Base-by-base conservation (phyloP, 805 yeast genomes). In the Saccharomycopsis amapae region DNA sequence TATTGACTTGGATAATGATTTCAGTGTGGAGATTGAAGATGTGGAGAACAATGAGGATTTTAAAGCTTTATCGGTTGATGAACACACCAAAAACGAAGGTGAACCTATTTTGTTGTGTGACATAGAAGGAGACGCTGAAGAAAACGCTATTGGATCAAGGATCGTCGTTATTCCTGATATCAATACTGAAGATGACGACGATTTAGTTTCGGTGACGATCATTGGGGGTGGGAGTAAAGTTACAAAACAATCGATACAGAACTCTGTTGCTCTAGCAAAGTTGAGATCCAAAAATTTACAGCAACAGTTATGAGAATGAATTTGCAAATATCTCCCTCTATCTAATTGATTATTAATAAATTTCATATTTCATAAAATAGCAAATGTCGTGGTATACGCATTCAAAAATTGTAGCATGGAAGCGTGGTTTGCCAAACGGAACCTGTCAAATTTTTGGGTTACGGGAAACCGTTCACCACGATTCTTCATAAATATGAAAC, bases 41-140 rank as follows among this genome's bases (percentile, higher is more conserved):
- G 62, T 54, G 4, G 64, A 61, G 15, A 69, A 33, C 22, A 20
- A 28, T 6, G 38, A 42, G 4, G 46, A 37, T 4, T 37, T 13
- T 18, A 31, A 31, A n/a, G 5, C 34, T 9, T 9, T 31, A 18
- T n/a, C 10, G 10, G 6, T 31, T 9, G 17, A 26, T 22, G 25
- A 22, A 12, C 22, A 12, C 17, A 10, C 37, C 17, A 20, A 9
- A 17, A 24, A 28, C 15, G 25, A 22, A 3, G 45, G 38, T 18
- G 43, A 60, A 20, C 53, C 73, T 1, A 66, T 78, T 0, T 55
- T 85, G 13, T 60, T 87, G 39, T 79, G 85, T 1, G 96, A 87
- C 58, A 56, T 85, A 34, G 94, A 86, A 59, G 94, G 94, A 12
- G 90, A 83, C 50, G 82, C 88, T 4, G 96, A 87, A 61, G 94